Percentiles rank a stretch among this genome's conserved stretches.
Evolutionary conservation across 2,329 filamentous ascomycete genomes (phyloP).

Genomic region (Chalara sp.): DNA sequence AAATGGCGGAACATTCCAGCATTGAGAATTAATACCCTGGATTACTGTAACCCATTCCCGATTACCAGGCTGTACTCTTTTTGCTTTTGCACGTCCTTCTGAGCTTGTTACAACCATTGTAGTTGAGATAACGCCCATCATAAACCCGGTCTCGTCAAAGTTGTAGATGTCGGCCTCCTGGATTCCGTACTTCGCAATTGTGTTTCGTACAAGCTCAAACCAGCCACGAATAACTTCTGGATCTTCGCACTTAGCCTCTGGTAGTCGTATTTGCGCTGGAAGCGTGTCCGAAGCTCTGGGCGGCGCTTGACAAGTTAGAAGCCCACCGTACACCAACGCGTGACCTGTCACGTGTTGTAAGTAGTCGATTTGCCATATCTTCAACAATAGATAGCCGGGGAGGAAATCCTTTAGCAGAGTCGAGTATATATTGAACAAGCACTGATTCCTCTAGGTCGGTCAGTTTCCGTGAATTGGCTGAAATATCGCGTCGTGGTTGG

Average conservation of each 20-base stretch:
- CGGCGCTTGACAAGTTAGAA: slow-evolving; percentile 4
- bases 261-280: slow-evolving; percentile 9
- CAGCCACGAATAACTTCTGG: not conserved
- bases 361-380: too few relatives aligned
- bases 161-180: slow-evolving; percentile 2
- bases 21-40: not conserved
- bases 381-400: too few relatives aligned
- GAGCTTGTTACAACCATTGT: slow-evolving; percentile 2
- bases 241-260: not conserved
- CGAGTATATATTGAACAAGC: slow-evolving; percentile 7
- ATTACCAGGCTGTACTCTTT: slow-evolving; percentile 3
- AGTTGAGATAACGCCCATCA: not conserved
- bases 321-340: slow-evolving; percentile 6
- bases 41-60: slow-evolving; percentile 4
- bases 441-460: slow-evolving; percentile 4
- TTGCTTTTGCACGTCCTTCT: not conserved
- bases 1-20: not conserved
- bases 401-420: not conserved
- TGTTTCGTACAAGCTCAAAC: slow-evolving; percentile 4
- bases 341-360: not conserved
- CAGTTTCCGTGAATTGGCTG: not conserved
- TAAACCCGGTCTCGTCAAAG: slow-evolving; percentile 3
- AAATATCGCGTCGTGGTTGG: not conserved
- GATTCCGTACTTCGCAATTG: slow-evolving; percentile 4
- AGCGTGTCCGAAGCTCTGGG: slow-evolving; percentile 3